Base-by-base conservation (phyloP, 768 basidiomycete species). In the Termitomyces heimii region DNA sequence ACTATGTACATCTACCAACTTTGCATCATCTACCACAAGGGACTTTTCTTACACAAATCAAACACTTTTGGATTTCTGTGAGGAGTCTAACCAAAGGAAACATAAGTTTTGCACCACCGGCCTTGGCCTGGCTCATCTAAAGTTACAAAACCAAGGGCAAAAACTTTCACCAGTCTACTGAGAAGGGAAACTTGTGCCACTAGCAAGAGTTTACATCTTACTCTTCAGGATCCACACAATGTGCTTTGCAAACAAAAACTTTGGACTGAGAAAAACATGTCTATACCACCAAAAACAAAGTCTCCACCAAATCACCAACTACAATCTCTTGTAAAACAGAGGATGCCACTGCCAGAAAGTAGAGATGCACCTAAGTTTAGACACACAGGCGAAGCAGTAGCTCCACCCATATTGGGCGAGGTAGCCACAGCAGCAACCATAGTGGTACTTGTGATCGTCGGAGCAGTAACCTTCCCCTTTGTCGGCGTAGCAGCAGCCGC, bases 401-500 rank as follows among this genome's bases (percentile, higher is more conserved):
- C 35, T 1, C 43, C 55, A 1, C 28, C 44, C 10, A 53, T 44
- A 26, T 54, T 59, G 6, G 58, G 55, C 9, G 75, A 54, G 28
- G 58, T 43, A 18, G 49, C 24, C 3, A 49, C 49, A 10, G 58
- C 57, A 18, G 69, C 65, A 7, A 63, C 53, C 1, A 71, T 62
- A 47, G 26, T 52, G 1, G 57, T 43, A 20, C 6, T 29, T 3
- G 43, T 28, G 13, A n/a, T 18, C 4, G 50, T 26, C 8, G 42
- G 20, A 4, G 66, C 63, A 44, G 71, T 57, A 18, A 63, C 54
- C 3, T 68, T 63, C 32, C 73, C 63, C 9, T 72, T 67, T 7
- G 74, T 63, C 12, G 77, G 69, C 1, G 78, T 50, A 0, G 78
- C 48, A 0, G 79, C 62, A 20, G 79, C 68, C 2, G 76, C 73